Conservation (phyloP, 768 basidiomycete species). For the Boletus rufocinnamomeus region DNA sequence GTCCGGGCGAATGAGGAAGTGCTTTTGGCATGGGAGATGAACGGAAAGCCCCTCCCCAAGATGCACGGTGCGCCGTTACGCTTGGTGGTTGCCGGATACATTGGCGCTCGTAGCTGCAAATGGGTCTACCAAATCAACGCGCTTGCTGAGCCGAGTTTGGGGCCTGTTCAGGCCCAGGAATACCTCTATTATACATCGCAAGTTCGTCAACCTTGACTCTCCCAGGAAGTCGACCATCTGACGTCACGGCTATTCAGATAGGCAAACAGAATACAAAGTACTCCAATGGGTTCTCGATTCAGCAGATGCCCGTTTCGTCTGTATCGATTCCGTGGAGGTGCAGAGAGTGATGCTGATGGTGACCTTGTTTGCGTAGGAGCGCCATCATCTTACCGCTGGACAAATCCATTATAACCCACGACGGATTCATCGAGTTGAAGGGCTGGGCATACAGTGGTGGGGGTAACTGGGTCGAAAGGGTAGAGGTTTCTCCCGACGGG, state of each 20-base stretch:
- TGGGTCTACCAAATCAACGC: slow-evolving; percentile 57
- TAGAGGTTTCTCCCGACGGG: slow-evolving; percentile 46
- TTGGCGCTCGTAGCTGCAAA: slow-evolving; percentile 55
- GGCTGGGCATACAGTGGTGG: slow-evolving; percentile 50
- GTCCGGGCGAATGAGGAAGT: slow-evolving; percentile 50
- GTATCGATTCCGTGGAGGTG: slow-evolving; percentile 20
- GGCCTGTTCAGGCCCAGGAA: slow-evolving; percentile 54
- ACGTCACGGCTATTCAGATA: slow-evolving; percentile 1
- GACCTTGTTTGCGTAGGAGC: slow-evolving; percentile 6
- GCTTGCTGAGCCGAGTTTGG: slow-evolving; percentile 48
- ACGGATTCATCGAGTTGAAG: slow-evolving; percentile 45
- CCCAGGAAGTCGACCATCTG: neutral
- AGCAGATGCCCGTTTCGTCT: slow-evolving; percentile 59
- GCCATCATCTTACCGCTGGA: slow-evolving; percentile 29
- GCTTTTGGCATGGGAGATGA: slow-evolving; percentile 28
- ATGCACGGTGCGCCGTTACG: slow-evolving; percentile 54
- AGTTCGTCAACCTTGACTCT: slow-evolving; percentile 33
- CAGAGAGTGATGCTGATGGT: neutral
- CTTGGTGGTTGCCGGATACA: slow-evolving; percentile 53
- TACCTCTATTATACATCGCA: slow-evolving; percentile 54
- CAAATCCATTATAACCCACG: slow-evolving; percentile 49
- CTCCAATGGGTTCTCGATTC: slow-evolving; percentile 58
- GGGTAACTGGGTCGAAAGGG: slow-evolving; percentile 57
- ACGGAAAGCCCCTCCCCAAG: slow-evolving; percentile 41
- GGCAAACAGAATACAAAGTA: slow-evolving; percentile 53